Base-by-base conservation (phyloP, 2,329 filamentous ascomycete species). In the Pezicula rhizophila region DNA sequence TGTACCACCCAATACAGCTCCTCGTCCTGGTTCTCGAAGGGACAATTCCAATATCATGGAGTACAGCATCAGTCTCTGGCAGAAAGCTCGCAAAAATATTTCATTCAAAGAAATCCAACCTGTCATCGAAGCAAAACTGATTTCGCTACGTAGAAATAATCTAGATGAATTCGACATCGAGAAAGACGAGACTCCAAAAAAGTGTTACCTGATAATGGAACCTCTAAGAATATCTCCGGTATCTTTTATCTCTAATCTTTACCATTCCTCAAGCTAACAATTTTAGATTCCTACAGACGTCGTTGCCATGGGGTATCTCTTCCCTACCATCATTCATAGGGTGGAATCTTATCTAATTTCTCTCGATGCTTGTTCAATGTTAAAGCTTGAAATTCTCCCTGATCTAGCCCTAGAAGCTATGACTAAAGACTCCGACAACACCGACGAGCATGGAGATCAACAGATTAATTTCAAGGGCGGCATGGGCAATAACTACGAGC, bases 401-500 rank as follows among this genome's bases (percentile, higher is more conserved):
- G 74, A 77, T 1, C 71, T 95, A 25, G 91, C 91, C 0, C 73
- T 99, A 0, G 91, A 96, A 62, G 90, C 93, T 0, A 72, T 96
- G 49, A 99, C 93, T 1, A 96, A 99, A 62, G 89, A 96, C 60
- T 91, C 86, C 1, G 87, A 95, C 57, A 91, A 91, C 55, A 84
- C 82, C 0, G 85, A 86, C 7, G 88, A 95, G 34, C 79, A 89
- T 52, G 74, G 73, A 0, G 72, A 77, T 31, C 76, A 85, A 49
- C 79, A 86, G 35, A 68, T 89, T 46, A 87, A 90, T 57, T 82
- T 91, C 42, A 87, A 90, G 58, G 73, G 78, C 42, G 91, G 90
- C 2, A 96, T 96, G 89, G 89, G 90, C 1, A 85, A 84, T 35
- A 97, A 97, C 58, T 99, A 99, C 60, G 93, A 99, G 66, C 80